These are phyloP conservation scores for Backusella parvicylindrica DNA, from an alignment of 192 early-diverging fungal species.

Conservation along the genomic window DNA sequence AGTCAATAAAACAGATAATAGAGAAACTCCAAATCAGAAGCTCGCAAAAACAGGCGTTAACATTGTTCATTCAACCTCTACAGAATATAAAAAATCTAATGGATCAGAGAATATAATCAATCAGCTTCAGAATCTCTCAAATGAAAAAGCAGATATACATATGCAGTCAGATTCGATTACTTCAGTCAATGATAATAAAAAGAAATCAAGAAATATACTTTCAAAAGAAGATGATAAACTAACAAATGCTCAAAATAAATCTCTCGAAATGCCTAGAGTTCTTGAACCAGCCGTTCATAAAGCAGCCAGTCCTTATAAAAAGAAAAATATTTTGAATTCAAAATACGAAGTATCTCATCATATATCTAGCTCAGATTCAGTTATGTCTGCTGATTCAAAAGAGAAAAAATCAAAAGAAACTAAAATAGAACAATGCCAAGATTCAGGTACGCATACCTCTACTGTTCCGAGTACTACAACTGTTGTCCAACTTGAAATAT, in stretches of 20 bases:
- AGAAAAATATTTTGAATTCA: neutral
- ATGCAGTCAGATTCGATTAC: neutral
- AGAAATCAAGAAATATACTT: neutral
- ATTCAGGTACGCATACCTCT: neutral
- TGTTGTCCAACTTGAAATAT: neutral
- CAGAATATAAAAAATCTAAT: neutral
- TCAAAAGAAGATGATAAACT: neutral
- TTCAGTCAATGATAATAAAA: neutral
- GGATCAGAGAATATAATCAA: neutral
- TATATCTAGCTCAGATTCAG: neutral
- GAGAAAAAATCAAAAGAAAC: neutral
- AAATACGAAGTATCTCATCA: neutral
- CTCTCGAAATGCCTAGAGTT: neutral
- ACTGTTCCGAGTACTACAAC: neutral
- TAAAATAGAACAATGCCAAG: neutral
- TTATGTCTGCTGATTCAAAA: neutral
- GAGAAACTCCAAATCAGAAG: neutral
- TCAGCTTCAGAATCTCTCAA: neutral
- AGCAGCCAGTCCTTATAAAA: neutral
- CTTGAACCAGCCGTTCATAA: neutral
- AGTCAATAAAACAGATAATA: neutral
- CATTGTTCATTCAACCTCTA: neutral
- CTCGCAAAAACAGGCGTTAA: neutral
- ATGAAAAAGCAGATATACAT: neutral
- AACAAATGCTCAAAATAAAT: neutral